These are phyloP conservation scores for Aspergillus saccharolyticus DNA, from an alignment of 495 filamentous ascomycete genomes.

Conservation along the genomic window DNA sequence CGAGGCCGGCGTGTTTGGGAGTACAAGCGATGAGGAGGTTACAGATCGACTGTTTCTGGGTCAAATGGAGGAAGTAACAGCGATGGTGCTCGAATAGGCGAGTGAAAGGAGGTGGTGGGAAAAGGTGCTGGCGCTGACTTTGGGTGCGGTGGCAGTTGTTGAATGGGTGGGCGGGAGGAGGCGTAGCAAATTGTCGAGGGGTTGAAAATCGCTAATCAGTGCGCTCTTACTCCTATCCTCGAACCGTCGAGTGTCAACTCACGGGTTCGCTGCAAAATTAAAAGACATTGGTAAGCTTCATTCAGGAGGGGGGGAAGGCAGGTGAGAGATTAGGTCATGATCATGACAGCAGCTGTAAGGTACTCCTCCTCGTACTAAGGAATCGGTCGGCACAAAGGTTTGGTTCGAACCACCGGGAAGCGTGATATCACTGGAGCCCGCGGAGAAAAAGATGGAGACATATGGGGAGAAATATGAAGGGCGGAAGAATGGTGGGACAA, in stretches of 20 bases:
- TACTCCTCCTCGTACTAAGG: constrained; percentile 9
- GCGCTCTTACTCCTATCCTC: constrained; percentile 18
- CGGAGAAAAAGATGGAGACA: constrained; percentile 5
- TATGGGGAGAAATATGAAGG: constrained; percentile 3
- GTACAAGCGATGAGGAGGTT: constrained; percentile 25
- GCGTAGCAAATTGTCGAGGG: constrained; percentile 13
- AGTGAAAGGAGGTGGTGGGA: constrained; percentile 2
- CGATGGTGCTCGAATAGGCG: constrained; percentile 12
- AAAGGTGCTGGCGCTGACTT: not conserved
- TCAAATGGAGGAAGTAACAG: constrained; percentile 5
- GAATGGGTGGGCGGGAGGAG: constrained; percentile 7
- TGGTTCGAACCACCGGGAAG: constrained; percentile 17
- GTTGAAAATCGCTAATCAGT: constrained; percentile 3
- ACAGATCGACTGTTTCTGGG: not conserved
- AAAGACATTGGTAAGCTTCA: constrained; percentile 18
- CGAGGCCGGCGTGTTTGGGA: constrained; percentile 25
- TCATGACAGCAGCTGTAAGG: not conserved
- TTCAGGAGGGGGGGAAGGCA: constrained; percentile 7
- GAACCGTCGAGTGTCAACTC: constrained; percentile 15
- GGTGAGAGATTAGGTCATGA: not conserved
- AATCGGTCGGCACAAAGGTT: constrained; percentile 13
- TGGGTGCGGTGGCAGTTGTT: constrained; percentile 17
- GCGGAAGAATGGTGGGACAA: constrained; percentile 4
- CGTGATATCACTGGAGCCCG: constrained; percentile 16
- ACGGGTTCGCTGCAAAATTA: constrained; percentile 13